A percentile compares a stretch with the other conserved stretches of the same genome.
These are phyloP conservation scores for Cynara cardunculus DNA, from an alignment of 129 eudicot species.

Conservation along the genomic window DNA sequence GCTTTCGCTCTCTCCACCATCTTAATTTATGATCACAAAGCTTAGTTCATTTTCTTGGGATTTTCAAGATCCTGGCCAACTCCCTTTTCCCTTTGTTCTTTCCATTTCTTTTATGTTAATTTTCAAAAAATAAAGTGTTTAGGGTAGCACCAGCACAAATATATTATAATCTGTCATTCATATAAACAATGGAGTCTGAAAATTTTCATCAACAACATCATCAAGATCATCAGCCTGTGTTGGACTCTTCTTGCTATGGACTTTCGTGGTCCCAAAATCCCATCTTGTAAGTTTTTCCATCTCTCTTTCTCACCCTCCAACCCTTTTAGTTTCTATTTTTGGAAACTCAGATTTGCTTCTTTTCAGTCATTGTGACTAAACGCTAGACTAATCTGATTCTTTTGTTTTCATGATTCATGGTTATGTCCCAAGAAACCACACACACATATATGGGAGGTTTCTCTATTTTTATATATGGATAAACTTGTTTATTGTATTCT, in stretches of 20 bases:
- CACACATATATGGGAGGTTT: conserved; percentile 6
- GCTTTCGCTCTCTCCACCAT: conserved; percentile 28
- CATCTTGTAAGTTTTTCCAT: conserved; percentile 57
- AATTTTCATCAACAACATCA: conserved; percentile 50
- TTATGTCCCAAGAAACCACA: conserved; percentile 15
- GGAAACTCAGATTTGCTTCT: conserved; percentile 19
- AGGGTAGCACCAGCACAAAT: conserved; percentile 1
- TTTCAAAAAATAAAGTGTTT: conserved; percentile 12
- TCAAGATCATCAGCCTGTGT: conserved; percentile 46
- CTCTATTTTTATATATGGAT: not conserved
- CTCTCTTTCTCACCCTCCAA: conserved; percentile 20
- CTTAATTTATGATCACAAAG: conserved; percentile 41
- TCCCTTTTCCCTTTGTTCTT: conserved; percentile 33
- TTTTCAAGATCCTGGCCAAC: conserved; percentile 77
- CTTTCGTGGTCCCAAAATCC: conserved; percentile 51
- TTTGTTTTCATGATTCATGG: conserved; percentile 11
- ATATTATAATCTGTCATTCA: conserved; percentile 20
- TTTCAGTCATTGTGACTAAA: conserved; percentile 16
- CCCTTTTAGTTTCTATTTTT: not conserved
- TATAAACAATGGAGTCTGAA: conserved; percentile 65
- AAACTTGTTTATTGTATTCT: not conserved
- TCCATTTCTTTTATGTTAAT: conserved; percentile 26
- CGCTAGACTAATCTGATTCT: conserved; percentile 10
- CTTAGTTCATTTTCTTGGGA: conserved; percentile 65
- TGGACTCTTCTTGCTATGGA: conserved; percentile 51